Conservation (phyloP, 1,139 yeast genomes). For the Candida sanyaensis region DNA sequence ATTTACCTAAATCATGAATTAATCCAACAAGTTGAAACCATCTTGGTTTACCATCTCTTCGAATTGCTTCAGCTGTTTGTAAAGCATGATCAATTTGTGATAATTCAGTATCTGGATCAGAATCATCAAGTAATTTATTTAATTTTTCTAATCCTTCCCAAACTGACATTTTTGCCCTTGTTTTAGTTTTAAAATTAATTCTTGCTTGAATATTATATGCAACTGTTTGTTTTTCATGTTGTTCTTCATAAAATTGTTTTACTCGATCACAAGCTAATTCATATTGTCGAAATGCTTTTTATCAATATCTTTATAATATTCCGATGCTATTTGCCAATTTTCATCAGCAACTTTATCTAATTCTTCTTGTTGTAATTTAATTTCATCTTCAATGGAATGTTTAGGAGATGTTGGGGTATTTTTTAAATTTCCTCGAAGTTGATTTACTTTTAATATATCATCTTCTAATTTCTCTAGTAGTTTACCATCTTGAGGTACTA, state of each 20-base stretch:
- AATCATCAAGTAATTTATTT: slow-evolving; percentile 65
- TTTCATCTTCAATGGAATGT: slow-evolving; percentile 11
- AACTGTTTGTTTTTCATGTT: slow-evolving; percentile 70
- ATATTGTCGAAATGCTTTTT: slow-evolving; percentile 58
- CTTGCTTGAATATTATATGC: slow-evolving; percentile 73
- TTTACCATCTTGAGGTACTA: slow-evolving; percentile 5
- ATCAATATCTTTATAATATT: slow-evolving; percentile 38
- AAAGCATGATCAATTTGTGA: slow-evolving; percentile 76
- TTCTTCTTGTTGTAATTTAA: slow-evolving; percentile 9
- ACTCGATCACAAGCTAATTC: slow-evolving; percentile 72
- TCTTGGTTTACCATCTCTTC: slow-evolving; percentile 66
- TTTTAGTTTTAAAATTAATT: slow-evolving; percentile 66
- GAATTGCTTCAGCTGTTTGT: slow-evolving; percentile 75
- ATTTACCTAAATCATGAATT: slow-evolving; percentile 71
- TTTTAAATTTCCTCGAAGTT: slow-evolving; percentile 8
- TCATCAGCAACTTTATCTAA: slow-evolving; percentile 11
- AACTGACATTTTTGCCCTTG: slow-evolving; percentile 64
- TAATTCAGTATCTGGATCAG: slow-evolving; percentile 75
- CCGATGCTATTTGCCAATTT: slow-evolving; percentile 29
- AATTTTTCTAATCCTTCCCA: slow-evolving; percentile 72
- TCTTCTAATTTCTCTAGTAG: slow-evolving; percentile 40
- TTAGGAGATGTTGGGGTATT: slow-evolving; percentile 3
- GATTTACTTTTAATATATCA: slow-evolving; percentile 34
- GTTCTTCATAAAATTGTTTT: slow-evolving; percentile 65
- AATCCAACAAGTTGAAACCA: slow-evolving; percentile 79